Evolutionary conservation across 345 rosid genomes (phyloP).

Genomic region (Eutrema japonicum): DNA sequence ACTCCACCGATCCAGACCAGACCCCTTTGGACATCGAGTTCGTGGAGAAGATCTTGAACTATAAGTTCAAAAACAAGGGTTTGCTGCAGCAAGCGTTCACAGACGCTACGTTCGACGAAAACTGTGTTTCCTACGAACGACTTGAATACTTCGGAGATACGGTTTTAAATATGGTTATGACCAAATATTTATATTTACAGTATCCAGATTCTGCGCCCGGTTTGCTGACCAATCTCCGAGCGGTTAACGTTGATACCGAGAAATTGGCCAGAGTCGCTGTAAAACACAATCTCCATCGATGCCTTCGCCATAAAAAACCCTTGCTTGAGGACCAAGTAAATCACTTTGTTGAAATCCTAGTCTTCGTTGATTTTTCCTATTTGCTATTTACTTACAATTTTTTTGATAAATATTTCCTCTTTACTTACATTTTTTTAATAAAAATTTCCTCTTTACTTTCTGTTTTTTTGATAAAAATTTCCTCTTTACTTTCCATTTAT

Average conservation of each 20-base stretch:
- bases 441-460: too few relatives aligned
- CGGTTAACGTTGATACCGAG: slow-evolving; percentile 63
- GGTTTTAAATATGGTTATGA: slow-evolving; percentile 47
- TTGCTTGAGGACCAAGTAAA: slow-evolving; percentile 63
- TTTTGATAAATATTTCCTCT: too few relatives aligned
- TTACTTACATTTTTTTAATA: too few relatives aligned
- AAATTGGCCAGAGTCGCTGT: slow-evolving; percentile 70
- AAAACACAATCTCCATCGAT: slow-evolving; percentile 51
- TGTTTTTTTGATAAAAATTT: too few relatives aligned
- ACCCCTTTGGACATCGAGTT: slow-evolving; percentile 35
- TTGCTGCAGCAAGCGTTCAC: slow-evolving; percentile 66
- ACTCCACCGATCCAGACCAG: not conserved
- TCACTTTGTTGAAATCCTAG: not conserved
- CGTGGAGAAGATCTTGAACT: slow-evolving; percentile 53
- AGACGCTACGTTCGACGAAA: slow-evolving; percentile 39
- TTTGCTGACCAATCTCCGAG: slow-evolving; percentile 63
- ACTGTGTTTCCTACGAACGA: slow-evolving; percentile 49
- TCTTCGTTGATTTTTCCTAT: not conserved
- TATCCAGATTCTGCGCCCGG: slow-evolving; percentile 58
- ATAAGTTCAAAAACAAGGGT: slow-evolving; percentile 49
- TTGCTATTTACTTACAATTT: too few relatives aligned
- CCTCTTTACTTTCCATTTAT: not conserved
- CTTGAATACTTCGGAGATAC: slow-evolving; percentile 64
- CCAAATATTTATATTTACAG: slow-evolving; percentile 41
- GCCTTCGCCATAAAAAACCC: slow-evolving; percentile 59